Percentiles rank a stretch among this genome's conserved stretches.
phyloP scores from a whole-genome alignment of 2,329 filamentous ascomycete species.

The Penicillium sp. region DNA sequence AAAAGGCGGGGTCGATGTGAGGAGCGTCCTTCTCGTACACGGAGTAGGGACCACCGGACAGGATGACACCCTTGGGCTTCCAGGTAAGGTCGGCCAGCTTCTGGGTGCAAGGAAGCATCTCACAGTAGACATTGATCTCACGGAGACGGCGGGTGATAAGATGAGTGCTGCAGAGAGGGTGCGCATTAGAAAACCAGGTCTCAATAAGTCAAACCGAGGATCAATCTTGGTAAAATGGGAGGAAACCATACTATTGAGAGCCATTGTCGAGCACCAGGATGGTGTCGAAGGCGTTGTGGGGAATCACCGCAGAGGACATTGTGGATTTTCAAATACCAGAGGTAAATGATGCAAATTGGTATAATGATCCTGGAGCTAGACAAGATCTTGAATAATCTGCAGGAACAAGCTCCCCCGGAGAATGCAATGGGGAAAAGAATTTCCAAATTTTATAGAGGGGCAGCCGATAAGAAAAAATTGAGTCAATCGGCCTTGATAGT shows the following conservation, averaged over 20 bases:
- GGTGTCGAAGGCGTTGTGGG: conserved; percentile 51
- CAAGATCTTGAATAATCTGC: background rate
- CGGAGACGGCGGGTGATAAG: conserved; percentile 74
- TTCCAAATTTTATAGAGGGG: background rate
- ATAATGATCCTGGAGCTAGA: background rate
- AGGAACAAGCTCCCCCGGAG: background rate
- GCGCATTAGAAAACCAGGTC: conserved; percentile 1
- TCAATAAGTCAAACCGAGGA: background rate
- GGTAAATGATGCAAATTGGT: background rate
- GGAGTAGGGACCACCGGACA: conserved; percentile 54
- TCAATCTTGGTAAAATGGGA: background rate
- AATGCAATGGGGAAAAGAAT: background rate
- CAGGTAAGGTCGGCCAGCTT: conserved; percentile 74
- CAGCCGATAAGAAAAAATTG: background rate
- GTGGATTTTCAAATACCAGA: background rate
- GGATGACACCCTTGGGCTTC: conserved; percentile 81
- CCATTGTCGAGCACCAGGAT: conserved; percentile 73
- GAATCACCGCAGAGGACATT: conserved; percentile 16
- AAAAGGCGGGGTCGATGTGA: conserved; percentile 70
- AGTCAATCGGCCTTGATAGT: background rate
- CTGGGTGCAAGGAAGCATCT: conserved; percentile 84
- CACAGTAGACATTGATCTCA: conserved; percentile 77
- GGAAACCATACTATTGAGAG: conserved; percentile 25
- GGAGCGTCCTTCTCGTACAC: background rate
- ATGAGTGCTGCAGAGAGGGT: conserved; percentile 47